These are phyloP conservation scores for Lepiota brunneoincarnata DNA, from an alignment of 768 basidiomycete species.

Conservation along the genomic window DNA sequence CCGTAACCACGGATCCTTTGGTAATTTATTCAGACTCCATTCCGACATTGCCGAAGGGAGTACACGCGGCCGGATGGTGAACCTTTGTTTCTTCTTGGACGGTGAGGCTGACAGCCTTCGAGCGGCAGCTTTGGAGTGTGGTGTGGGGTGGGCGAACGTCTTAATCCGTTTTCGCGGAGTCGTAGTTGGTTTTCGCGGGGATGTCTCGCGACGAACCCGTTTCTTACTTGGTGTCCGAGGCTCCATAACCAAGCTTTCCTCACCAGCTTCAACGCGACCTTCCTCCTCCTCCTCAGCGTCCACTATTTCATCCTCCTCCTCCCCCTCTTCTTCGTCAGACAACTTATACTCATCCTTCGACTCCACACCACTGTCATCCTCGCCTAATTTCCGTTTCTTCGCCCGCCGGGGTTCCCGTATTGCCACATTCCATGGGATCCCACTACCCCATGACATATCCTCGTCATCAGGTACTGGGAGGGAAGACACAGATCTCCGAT, in stretches of 20 bases:
- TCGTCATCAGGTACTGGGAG: constrained; percentile 24
- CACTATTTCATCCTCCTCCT: constrained; percentile 24
- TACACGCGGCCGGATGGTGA: constrained; percentile 20
- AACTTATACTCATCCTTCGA: constrained; percentile 17
- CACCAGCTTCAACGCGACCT: constrained; percentile 19
- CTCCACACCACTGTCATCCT: constrained; percentile 12
- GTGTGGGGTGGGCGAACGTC: constrained; percentile 62
- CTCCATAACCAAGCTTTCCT: constrained; percentile 35
- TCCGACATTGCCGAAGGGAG: constrained; percentile 30
- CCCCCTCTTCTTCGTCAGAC: constrained; percentile 24
- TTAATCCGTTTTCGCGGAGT: constrained; percentile 21
- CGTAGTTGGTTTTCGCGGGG: constrained; percentile 24
- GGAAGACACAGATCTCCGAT: constrained; percentile 34
- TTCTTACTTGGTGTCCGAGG: constrained; percentile 24
- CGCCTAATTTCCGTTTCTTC: constrained; percentile 11
- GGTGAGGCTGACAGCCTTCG: constrained; percentile 37
- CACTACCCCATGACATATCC: constrained; percentile 33
- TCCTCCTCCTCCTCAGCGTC: constrained; percentile 26
- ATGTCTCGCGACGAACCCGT: constrained; percentile 10
- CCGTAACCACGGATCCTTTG: constrained; percentile 77
- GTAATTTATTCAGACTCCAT: constrained; percentile 46
- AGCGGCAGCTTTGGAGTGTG: constrained; percentile 72
- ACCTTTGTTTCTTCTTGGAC: constrained; percentile 24
- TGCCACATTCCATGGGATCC: constrained; percentile 46
- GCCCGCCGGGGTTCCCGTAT: constrained; percentile 13